Percentiles rank a stretch among this genome's conserved stretches.
phyloP scores from a whole-genome alignment of 805 yeast genomes.

The Zygosaccharomyces lentus region DNA sequence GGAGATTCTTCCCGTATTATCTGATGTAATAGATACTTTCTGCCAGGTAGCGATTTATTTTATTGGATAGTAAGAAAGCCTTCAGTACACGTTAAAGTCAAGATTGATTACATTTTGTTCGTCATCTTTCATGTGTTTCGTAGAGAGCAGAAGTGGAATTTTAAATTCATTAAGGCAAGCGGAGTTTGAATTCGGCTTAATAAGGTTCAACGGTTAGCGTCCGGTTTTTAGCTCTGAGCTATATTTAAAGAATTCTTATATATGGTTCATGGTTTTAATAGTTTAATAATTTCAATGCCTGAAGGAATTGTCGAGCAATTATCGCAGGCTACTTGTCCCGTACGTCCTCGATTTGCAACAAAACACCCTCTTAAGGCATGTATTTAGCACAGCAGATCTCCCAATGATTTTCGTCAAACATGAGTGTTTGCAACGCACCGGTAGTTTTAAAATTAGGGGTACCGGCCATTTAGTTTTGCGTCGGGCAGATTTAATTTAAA shows the following conservation, averaged over 20 bases:
- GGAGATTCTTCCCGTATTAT: no score
- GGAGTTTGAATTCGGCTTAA: neutral
- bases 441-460: conserved; percentile 53
- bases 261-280: neutral
- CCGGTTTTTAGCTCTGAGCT: neutral
- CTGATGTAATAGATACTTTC: no score
- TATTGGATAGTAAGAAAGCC: no score
- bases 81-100: no score
- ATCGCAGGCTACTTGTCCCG: neutral
- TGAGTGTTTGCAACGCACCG: conserved; percentile 50
- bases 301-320: neutral
- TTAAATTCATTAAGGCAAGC: neutral
- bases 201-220: neutral
- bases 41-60: no score
- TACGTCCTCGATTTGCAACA: conserved; percentile 5
- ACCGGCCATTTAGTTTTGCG: conserved; percentile 42
- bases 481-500: conserved; percentile 29
- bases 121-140: neutral
- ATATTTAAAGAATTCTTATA: neutral
- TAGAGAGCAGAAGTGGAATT: no score
- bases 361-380: conserved; percentile 14
- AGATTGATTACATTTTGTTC: neutral
- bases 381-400: conserved; percentile 1
- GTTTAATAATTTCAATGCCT: neutral
- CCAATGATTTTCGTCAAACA: conserved; percentile 42